These are phyloP conservation scores for Trichoderma sp. DNA, from an alignment of 2,329 filamentous ascomycete species.

Conservation along the genomic window DNA sequence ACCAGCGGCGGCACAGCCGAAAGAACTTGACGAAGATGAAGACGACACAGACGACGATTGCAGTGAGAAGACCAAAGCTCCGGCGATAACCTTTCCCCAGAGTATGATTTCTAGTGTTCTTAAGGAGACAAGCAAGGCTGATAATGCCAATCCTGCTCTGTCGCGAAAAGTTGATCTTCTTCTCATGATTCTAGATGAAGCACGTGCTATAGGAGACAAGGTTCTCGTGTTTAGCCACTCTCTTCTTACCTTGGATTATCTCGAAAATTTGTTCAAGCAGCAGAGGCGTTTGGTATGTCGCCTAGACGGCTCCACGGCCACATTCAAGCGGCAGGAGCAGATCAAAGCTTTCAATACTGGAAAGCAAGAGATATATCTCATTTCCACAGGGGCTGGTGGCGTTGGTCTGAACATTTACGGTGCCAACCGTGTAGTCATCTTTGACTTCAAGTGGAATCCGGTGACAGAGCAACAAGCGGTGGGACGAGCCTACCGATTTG, in stretches of 20 bases:
- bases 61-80: background rate
- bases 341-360: constrained; percentile 70
- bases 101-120: constrained; percentile 34
- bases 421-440: constrained; percentile 83
- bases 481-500: constrained; percentile 81
- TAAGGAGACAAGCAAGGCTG: constrained; percentile 41
- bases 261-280: constrained; percentile 57
- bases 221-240: constrained; percentile 80
- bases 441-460: constrained; percentile 82
- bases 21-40: background rate
- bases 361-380: constrained; percentile 65
- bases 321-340: constrained; percentile 59
- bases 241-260: constrained; percentile 67
- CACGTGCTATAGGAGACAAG: constrained; percentile 65
- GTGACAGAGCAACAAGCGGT: constrained; percentile 83
- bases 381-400: constrained; percentile 81
- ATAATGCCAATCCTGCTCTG: constrained; percentile 48
- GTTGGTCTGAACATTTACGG: constrained; percentile 80
- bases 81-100: constrained; percentile 28
- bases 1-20: background rate
- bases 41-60: background rate
- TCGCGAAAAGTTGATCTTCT: constrained; percentile 72
- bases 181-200: constrained; percentile 68
- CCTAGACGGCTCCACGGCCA: constrained; percentile 67
- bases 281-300: constrained; percentile 53